These are phyloP conservation scores for Trichoderma sp. DNA, from an alignment of 2,329 filamentous ascomycete species.

Conservation along the genomic window DNA sequence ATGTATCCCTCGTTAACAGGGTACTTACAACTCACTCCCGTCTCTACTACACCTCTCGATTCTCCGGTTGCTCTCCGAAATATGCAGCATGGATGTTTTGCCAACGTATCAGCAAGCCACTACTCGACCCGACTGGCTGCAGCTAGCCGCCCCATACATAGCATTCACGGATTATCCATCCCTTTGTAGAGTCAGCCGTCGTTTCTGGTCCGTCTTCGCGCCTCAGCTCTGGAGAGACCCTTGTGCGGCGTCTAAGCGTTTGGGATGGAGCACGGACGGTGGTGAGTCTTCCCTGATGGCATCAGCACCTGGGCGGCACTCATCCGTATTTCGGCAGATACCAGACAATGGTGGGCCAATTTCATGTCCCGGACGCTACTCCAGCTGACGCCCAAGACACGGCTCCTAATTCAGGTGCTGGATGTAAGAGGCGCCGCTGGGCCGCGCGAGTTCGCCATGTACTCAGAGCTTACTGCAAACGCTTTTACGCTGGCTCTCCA, in stretches of 20 bases:
- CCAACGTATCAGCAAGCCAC: constrained; percentile 58
- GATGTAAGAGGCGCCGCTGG: constrained; percentile 48
- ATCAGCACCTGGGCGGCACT: neutral
- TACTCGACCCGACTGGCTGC: constrained; percentile 49
- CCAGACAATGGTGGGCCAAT: constrained; percentile 47
- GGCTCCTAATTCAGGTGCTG: constrained; percentile 47
- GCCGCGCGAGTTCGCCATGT: constrained; percentile 43
- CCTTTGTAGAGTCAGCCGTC: constrained; percentile 51
- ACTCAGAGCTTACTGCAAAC: constrained; percentile 39
- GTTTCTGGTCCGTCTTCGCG: constrained; percentile 52
- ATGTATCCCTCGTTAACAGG: neutral
- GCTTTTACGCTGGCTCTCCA: constrained; percentile 42
- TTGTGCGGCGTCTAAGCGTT: constrained; percentile 40
- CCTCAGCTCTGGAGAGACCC: constrained; percentile 56
- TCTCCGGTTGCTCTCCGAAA: neutral
- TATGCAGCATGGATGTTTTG: constrained; percentile 36
- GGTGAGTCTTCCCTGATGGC: constrained; percentile 38
- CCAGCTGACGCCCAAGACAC: constrained; percentile 39
- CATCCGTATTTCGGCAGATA: constrained; percentile 39
- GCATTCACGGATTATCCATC: constrained; percentile 42
- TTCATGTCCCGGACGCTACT: constrained; percentile 47
- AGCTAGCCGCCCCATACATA: constrained; percentile 49
- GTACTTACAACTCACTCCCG: neutral
- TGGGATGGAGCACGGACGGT: constrained; percentile 47
- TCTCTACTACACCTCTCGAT: neutral